Evolutionary conservation across 768 basidiomycete species (phyloP).

Genomic region (Glaciozyma antarctica): DNA sequence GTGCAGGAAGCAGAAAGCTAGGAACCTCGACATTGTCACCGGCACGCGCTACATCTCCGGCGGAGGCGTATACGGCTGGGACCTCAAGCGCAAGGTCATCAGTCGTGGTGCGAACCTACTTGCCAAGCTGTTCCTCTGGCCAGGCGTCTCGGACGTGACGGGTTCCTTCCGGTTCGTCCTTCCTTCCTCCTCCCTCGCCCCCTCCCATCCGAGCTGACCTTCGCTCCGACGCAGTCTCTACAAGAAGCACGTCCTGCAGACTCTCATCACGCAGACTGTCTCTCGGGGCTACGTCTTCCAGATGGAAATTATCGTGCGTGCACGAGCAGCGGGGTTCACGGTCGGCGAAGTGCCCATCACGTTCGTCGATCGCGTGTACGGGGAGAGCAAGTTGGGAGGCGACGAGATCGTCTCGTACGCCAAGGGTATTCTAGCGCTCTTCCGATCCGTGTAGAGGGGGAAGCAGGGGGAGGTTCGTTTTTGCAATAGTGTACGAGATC

Average conservation of each 20-base stretch:
- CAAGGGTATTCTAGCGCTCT: constrained; percentile 64
- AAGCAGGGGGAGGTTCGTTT: no score
- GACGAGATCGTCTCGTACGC: constrained; percentile 79
- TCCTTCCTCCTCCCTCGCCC: constrained; percentile 40
- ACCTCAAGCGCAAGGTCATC: constrained; percentile 76
- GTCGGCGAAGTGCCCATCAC: constrained; percentile 90
- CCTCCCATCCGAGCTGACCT: constrained; percentile 40
- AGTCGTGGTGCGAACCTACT: constrained; percentile 83
- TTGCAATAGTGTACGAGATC: no score
- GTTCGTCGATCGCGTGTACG: constrained; percentile 86
- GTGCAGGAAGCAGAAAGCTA: constrained; percentile 52
- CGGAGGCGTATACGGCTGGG: constrained; percentile 88
- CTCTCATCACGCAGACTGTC: constrained; percentile 72
- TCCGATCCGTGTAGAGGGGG: constrained; percentile 53
- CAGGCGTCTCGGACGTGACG: constrained; percentile 81
- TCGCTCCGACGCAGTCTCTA: constrained; percentile 46
- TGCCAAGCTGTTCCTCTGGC: constrained; percentile 71
- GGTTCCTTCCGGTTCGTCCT: constrained; percentile 60
- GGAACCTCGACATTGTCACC: constrained; percentile 85
- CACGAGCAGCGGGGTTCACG: constrained; percentile 67
- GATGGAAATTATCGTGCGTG: constrained; percentile 97
- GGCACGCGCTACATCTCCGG: constrained; percentile 73
- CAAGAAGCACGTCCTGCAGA: constrained; percentile 60
- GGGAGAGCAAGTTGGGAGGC: constrained; percentile 82
- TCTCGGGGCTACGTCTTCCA: constrained; percentile 93